These are phyloP conservation scores for Colletotrichum siamense DNA, from an alignment of 2,329 filamentous ascomycete species.

Conservation along the genomic window DNA sequence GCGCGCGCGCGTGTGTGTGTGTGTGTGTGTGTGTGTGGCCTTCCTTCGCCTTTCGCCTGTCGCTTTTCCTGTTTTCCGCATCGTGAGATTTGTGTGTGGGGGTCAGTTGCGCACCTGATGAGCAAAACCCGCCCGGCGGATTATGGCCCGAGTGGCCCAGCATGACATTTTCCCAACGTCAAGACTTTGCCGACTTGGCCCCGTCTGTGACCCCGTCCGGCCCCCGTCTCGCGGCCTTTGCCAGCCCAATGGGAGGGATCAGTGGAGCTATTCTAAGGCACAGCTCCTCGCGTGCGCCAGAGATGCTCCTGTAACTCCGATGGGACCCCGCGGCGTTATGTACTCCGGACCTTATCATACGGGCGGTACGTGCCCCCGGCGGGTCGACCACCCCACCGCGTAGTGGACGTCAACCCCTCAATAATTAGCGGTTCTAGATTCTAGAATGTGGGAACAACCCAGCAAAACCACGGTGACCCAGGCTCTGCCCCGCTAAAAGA, in stretches of 20 bases:
- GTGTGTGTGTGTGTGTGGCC: background rate
- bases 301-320: background rate
- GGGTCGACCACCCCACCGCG: conserved; percentile 5
- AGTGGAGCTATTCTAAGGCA: background rate
- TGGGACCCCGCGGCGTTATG: background rate
- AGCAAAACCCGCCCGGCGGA: conserved; percentile 17
- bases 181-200: background rate
- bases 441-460: conserved; percentile 16
- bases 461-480: background rate
- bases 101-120: background rate
- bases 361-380: conserved; percentile 3
- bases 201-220: background rate
- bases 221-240: background rate
- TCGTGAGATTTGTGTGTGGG: background rate
- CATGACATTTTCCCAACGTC: conserved; percentile 15
- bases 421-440: conserved; percentile 19
- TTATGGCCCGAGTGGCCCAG: conserved; percentile 18
- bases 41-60: background rate
- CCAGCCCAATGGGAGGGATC: conserved; percentile 4
- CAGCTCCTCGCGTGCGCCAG: background rate
- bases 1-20: no score
- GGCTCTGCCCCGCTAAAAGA: conserved; percentile 4
- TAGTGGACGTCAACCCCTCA: conserved; percentile 13
- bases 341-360: conserved; percentile 21
- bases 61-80: conserved; percentile 2